Conservation (phyloP, 345 rosid genomes). For the Eucalyptus cladocalyx region DNA sequence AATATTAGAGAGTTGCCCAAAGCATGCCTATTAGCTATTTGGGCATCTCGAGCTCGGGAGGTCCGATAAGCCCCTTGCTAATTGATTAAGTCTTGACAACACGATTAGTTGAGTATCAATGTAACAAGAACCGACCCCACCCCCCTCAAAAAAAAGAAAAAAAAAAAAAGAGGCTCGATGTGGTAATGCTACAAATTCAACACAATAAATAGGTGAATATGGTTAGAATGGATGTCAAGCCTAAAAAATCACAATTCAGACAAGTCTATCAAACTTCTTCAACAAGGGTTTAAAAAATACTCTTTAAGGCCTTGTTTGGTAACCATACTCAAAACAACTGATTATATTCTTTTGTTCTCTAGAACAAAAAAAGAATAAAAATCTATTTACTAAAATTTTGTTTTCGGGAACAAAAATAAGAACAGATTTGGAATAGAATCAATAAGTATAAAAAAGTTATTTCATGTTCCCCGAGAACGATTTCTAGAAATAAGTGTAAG, state of each 20-base stretch:
- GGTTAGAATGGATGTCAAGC: background rate
- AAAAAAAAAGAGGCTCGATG: background rate
- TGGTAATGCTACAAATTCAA: background rate
- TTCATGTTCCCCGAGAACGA: too few species aligned
- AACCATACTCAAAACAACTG: too few species aligned
- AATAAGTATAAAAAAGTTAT: too few species aligned
- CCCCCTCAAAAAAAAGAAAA: background rate
- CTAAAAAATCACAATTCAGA: background rate
- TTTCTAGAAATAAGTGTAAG: too few species aligned
- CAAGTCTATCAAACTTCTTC: background rate
- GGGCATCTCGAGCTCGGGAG: background rate
- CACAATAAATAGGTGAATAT: background rate
- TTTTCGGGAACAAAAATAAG: too few species aligned
- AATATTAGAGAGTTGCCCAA: background rate
- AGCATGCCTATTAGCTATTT: background rate
- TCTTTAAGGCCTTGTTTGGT: background rate
- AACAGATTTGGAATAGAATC: fast-evolving
- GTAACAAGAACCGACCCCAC: background rate
- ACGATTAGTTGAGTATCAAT: background rate
- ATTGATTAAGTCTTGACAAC: background rate
- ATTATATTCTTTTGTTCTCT: too few species aligned
- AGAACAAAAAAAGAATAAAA: too few species aligned
- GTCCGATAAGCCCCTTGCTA: background rate
- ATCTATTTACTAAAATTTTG: too few species aligned
- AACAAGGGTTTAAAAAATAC: background rate